Percentiles rank a stretch among this genome's conserved stretches.
phyloP scores from a whole-genome alignment of 208 protist species.

The Trypanosoma avium region DNA sequence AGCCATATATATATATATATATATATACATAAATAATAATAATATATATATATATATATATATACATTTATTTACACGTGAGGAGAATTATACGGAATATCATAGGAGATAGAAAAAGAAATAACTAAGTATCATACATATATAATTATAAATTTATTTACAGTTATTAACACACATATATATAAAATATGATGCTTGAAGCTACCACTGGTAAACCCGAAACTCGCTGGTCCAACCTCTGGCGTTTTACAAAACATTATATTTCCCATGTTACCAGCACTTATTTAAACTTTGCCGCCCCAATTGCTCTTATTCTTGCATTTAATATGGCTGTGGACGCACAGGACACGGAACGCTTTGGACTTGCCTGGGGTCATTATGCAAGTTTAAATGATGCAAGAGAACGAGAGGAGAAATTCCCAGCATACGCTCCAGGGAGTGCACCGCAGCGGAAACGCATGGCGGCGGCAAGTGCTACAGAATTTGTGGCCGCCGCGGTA shows the following conservation, averaged over 20 bases:
- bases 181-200: constrained; percentile 17
- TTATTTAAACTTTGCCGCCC: constrained; percentile 59
- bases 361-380: constrained; percentile 74
- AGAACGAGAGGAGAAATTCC: constrained; percentile 76
- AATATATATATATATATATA: no score
- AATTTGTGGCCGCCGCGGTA: constrained; percentile 49
- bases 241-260: constrained; percentile 59
- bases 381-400: constrained; percentile 58
- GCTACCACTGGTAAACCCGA: not conserved
- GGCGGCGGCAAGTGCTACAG: constrained; percentile 62
- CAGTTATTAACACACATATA: no score
- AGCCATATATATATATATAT: no score
- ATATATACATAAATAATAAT: no score
- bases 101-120: constrained; percentile 9
- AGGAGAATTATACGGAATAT: not conserved
- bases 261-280: constrained; percentile 34
- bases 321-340: constrained; percentile 51
- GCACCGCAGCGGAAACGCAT: constrained; percentile 60
- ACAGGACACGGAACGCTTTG: constrained; percentile 79
- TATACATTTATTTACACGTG: not conserved
- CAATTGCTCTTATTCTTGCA: constrained; percentile 47
- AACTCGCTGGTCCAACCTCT: constrained; percentile 8
- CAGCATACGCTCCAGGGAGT: constrained; percentile 67
- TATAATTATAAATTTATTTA: constrained; percentile 3
- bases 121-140: not conserved